Conservation (phyloP, 306 rosid species). For the Malus sieversii region DNA sequence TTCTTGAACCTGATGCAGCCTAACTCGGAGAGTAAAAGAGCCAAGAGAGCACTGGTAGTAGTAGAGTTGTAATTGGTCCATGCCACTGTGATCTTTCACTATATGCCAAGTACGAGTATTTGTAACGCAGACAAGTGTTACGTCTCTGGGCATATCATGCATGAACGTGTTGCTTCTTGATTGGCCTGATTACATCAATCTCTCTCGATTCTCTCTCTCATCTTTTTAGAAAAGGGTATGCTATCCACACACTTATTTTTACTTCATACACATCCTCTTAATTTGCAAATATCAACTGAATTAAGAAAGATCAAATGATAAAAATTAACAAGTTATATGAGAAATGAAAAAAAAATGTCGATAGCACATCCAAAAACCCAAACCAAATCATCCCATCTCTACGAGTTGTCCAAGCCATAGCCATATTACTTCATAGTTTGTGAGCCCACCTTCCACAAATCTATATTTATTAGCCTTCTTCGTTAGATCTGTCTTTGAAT, state of each 20-base stretch:
- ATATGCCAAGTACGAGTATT: background rate
- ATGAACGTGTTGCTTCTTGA: background rate
- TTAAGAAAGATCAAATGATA: too few species aligned
- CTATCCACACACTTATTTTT: too few species aligned
- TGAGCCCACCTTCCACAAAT: background rate
- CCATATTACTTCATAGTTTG: background rate
- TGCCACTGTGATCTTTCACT: background rate
- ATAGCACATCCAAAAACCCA: background rate
- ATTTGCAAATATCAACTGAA: too few species aligned
- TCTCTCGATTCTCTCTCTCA: background rate
- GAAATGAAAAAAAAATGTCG: too few species aligned
- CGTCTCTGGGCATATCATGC: slow-evolving; percentile 13
- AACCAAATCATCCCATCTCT: background rate
- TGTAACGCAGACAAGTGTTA: slow-evolving; percentile 5
- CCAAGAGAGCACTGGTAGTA: too few species aligned
- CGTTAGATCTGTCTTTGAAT: background rate
- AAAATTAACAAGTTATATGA: too few species aligned
- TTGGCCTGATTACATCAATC: background rate
- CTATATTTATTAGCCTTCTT: background rate
- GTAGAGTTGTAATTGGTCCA: background rate
- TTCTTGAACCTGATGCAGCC: too few species aligned
- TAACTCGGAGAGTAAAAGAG: too few species aligned
- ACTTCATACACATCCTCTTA: too few species aligned
- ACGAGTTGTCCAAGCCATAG: background rate
- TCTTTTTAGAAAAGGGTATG: too few species aligned